Conservation (phyloP, 768 basidiomycete genomes). For the Cystobasidium onofrii region DNA sequence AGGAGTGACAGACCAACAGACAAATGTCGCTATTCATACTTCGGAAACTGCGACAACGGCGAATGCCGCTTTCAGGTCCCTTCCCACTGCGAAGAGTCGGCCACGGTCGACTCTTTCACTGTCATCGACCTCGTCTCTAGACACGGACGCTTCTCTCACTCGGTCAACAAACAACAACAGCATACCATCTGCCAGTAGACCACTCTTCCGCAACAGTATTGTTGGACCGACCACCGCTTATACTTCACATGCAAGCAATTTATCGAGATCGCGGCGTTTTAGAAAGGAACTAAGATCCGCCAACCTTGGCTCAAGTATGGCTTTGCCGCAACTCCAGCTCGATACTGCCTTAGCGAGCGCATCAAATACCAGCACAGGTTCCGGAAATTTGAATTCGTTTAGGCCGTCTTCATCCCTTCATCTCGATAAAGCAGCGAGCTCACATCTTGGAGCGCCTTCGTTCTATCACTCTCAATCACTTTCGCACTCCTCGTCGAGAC, state of each 20-base stretch:
- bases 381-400: neutral
- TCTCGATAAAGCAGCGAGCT: neutral
- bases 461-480: neutral
- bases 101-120: constrained; percentile 16
- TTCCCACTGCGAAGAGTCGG: neutral
- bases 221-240: neutral
- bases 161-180: neutral
- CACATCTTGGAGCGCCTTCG: neutral
- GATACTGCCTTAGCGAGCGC: neutral
- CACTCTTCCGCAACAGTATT: neutral
- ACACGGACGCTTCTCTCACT: neutral
- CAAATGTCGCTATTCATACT: neutral
- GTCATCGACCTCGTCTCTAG: constrained; percentile 8
- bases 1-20: neutral
- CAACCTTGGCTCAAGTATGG: constrained; percentile 10
- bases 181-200: neutral
- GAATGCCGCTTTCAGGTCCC: neutral
- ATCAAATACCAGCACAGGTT: neutral
- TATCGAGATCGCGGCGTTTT: constrained; percentile 17
- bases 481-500: constrained; percentile 2
- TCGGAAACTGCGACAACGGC: neutral
- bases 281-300: constrained; percentile 17
- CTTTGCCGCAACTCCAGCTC: constrained; percentile 22
- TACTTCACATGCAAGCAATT: neutral
- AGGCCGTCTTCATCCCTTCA: neutral